These are phyloP conservation scores for Cutaneotrichosporon spelunceum DNA, from an alignment of 1,284 basidiomycete species.

Conservation along the genomic window DNA sequence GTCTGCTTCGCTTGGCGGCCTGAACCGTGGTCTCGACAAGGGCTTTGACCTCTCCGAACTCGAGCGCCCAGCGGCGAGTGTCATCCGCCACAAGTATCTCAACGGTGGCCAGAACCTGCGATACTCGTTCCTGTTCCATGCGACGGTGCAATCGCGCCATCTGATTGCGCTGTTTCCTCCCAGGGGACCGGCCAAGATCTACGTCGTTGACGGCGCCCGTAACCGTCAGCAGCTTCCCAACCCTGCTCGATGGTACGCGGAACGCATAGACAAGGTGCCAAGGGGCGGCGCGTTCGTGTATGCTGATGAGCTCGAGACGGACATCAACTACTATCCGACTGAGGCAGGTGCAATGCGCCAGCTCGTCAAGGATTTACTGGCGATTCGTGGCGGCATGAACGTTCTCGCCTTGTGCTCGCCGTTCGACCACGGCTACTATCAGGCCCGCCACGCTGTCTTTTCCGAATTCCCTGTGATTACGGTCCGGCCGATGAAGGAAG, in stretches of 20 bases:
- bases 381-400: slow-evolving; percentile 58
- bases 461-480: slow-evolving; percentile 82
- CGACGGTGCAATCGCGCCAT: slow-evolving; percentile 71
- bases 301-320: slow-evolving; percentile 66
- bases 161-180: slow-evolving; percentile 88
- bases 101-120: slow-evolving; percentile 67
- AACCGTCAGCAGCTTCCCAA: slow-evolving; percentile 76
- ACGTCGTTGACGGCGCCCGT: slow-evolving; percentile 84
- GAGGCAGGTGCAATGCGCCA: slow-evolving; percentile 79
- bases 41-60: slow-evolving; percentile 86
- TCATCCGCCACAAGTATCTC: slow-evolving; percentile 70
- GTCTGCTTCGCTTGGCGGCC: slow-evolving; percentile 62
- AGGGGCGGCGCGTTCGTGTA: slow-evolving; percentile 61
- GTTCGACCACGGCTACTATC: slow-evolving; percentile 82
- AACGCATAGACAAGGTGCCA: slow-evolving; percentile 56
- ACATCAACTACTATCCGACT: slow-evolving; percentile 70
- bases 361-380: slow-evolving; percentile 78
- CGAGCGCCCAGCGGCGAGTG: slow-evolving; percentile 60
- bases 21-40: slow-evolving; percentile 77
- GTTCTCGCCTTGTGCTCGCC: slow-evolving; percentile 80
- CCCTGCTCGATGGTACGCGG: slow-evolving; percentile 69
- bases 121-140: slow-evolving; percentile 90
- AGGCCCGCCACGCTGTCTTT: slow-evolving; percentile 67
- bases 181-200: slow-evolving; percentile 68
- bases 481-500: slow-evolving; percentile 70